phyloP scores from a whole-genome alignment of 257 asterid genomes.

The Coffea eugenioides region DNA sequence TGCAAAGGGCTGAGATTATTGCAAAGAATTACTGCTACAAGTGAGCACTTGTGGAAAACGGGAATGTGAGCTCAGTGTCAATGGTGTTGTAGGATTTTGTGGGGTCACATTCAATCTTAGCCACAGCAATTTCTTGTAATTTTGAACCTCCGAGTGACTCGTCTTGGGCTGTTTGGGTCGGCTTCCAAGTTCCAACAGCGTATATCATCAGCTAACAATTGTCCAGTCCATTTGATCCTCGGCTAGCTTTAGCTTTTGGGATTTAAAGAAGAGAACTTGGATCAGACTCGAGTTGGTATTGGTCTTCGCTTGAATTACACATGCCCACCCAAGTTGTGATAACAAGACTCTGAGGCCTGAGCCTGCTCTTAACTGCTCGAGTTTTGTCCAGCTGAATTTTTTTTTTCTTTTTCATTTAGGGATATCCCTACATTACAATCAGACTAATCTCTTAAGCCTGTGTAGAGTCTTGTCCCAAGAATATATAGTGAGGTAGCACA shows the following conservation, averaged over 20 bases:
- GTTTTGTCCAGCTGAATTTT: too few relatives aligned
- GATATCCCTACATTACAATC: too few relatives aligned
- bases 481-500: too few relatives aligned
- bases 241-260: too few relatives aligned
- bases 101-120: constrained; percentile 28
- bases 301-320: background rate
- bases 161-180: background rate
- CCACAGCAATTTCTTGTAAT: constrained; percentile 12
- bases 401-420: too few relatives aligned
- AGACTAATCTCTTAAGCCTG: too few relatives aligned
- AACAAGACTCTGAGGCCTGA: too few relatives aligned
- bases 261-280: background rate
- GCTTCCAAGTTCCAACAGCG: background rate
- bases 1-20: background rate
- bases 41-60: background rate
- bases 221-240: background rate
- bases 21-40: background rate
- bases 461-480: too few relatives aligned
- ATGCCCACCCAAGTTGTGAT: too few relatives aligned
- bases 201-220: background rate
- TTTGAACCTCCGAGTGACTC: background rate
- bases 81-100: constrained; percentile 34
- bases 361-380: too few relatives aligned
- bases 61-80: constrained; percentile 17
- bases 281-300: background rate